phyloP scores from a whole-genome alignment of 179 eudicot species.

The Dionaea muscipula region DNA sequence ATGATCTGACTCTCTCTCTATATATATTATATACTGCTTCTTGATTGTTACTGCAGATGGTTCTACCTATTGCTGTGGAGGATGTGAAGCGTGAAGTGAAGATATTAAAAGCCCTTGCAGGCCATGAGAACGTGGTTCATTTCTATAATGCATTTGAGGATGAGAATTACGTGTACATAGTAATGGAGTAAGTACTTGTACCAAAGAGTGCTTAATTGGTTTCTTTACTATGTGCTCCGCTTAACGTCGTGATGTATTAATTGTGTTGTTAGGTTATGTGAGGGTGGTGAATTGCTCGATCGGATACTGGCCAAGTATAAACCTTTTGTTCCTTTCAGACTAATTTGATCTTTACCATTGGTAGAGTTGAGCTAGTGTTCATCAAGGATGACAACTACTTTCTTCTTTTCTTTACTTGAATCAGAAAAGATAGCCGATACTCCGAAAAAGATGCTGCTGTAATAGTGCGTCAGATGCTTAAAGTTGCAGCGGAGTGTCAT shows the following conservation, averaged over 20 bases:
- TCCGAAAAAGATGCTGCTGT: conserved; percentile 92
- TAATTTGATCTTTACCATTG: not conserved
- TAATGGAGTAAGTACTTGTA: conserved; percentile 76
- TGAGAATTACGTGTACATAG: conserved; percentile 81
- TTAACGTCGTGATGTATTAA: conserved; percentile 4
- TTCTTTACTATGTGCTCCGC: too few relatives aligned
- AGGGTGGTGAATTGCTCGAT: conserved; percentile 93
- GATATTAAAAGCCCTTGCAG: conserved; percentile 76
- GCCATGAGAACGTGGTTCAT: conserved; percentile 97
- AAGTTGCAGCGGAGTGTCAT: conserved; percentile 97
- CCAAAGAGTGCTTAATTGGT: conserved; percentile 1
- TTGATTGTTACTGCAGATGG: conserved; percentile 47
- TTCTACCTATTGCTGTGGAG: conserved; percentile 84
- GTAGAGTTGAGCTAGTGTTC: not conserved
- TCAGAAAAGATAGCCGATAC: conserved; percentile 89
- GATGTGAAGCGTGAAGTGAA: conserved; percentile 98
- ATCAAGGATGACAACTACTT: not conserved
- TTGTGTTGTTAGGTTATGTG: conserved; percentile 56
- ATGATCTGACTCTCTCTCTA: too few relatives aligned
- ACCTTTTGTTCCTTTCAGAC: not conserved
- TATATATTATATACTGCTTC: not conserved
- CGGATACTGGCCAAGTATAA: conserved; percentile 81
- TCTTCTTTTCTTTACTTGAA: conserved; percentile 2
- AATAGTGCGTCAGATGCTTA: conserved; percentile 91
- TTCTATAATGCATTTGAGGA: conserved; percentile 89